Evolutionary conservation across 371 early-diverging fungal species (phyloP).

Genomic region (Syncephalis plumigaleata): DNA sequence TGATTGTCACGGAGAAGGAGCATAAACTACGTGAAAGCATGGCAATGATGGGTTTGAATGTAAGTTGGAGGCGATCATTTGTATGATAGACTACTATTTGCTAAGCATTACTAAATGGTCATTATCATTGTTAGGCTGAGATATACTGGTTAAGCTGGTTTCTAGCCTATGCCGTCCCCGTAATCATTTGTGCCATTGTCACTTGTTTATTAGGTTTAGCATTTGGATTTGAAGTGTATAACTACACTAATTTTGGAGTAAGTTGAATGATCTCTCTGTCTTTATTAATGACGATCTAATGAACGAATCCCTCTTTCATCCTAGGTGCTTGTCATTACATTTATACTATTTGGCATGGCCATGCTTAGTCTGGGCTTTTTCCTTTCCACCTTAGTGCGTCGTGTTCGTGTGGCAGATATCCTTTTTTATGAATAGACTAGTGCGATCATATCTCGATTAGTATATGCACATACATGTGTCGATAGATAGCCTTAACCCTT

Average conservation of each 20-base stretch:
- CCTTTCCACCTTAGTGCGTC: slow-evolving; percentile 37
- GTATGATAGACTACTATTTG: too few species aligned
- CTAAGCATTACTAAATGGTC: too few species aligned
- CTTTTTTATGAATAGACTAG: too few species aligned
- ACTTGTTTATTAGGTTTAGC: slow-evolving; percentile 32
- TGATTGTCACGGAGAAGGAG: slow-evolving; percentile 51
- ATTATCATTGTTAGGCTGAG: slow-evolving; percentile 1
- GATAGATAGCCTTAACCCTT: slow-evolving; percentile 9
- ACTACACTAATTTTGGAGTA: slow-evolving; percentile 27
- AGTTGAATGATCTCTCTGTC: neutral
- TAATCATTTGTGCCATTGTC: slow-evolving; percentile 30
- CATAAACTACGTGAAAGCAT: slow-evolving; percentile 37
- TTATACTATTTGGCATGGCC: slow-evolving; percentile 46
- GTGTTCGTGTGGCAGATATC: slow-evolving; percentile 20
- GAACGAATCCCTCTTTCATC: too few species aligned
- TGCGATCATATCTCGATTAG: too few species aligned
- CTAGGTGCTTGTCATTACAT: slow-evolving; percentile 26
- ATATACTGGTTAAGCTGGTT: slow-evolving; percentile 45
- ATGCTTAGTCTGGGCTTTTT: slow-evolving; percentile 51
- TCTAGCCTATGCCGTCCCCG: slow-evolving; percentile 27
- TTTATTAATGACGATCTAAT: too few species aligned
- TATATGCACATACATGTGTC: too few species aligned
- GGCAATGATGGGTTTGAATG: slow-evolving; percentile 54
- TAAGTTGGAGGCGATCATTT: neutral
- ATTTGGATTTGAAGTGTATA: slow-evolving; percentile 36